phyloP scores from a whole-genome alignment of 805 yeast genomes.

The Pichia kluyveri region DNA sequence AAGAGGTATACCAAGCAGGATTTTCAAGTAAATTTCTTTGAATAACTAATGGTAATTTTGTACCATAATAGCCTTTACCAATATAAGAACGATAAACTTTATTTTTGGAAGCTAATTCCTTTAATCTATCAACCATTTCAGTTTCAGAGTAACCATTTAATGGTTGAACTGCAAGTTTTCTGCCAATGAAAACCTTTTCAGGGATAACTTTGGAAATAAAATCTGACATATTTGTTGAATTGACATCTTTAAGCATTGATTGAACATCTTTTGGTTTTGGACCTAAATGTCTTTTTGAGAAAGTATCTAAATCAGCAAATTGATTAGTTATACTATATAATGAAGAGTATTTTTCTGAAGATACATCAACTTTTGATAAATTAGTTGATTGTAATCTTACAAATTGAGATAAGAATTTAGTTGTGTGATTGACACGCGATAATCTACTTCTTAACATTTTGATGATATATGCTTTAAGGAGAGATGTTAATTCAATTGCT shows the following conservation, averaged over 20 bases:
- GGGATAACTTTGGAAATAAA: constrained; percentile 76
- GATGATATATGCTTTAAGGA: too few species aligned
- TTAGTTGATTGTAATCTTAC: constrained; percentile 8
- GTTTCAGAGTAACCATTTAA: constrained; percentile 69
- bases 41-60: constrained; percentile 82
- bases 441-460: constrained; percentile 3
- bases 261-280: constrained; percentile 56
- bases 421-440: background rate
- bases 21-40: constrained; percentile 86
- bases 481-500: too few species aligned
- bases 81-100: constrained; percentile 65
- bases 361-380: constrained; percentile 36
- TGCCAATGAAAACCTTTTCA: constrained; percentile 55
- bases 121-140: constrained; percentile 63
- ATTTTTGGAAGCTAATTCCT: constrained; percentile 66
- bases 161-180: constrained; percentile 63
- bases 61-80: constrained; percentile 93
- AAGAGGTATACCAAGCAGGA: constrained; percentile 98
- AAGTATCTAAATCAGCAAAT: constrained; percentile 52
- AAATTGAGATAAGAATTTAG: background rate
- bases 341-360: constrained; percentile 40
- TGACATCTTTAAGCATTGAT: constrained; percentile 58
- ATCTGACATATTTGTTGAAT: constrained; percentile 56
- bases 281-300: constrained; percentile 87
- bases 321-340: constrained; percentile 35